phyloP scores from a whole-genome alignment of 2,329 filamentous ascomycete genomes.

The Drechslerella stenobrocha region DNA sequence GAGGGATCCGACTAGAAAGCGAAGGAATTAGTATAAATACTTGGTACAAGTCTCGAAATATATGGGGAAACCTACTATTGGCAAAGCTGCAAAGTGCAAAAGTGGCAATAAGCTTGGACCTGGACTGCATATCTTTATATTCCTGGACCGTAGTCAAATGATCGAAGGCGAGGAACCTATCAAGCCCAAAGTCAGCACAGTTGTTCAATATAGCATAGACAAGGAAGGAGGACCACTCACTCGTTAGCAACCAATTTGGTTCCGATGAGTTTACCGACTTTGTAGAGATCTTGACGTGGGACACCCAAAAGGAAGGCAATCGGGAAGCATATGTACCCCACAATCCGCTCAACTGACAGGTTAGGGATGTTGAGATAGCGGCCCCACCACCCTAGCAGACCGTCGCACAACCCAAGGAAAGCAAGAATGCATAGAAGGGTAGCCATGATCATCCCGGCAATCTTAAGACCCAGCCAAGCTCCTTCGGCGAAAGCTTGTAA shows the following conservation, averaged over 20 bases:
- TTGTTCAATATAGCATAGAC: neutral
- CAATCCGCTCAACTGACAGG: slow-evolving; percentile 74
- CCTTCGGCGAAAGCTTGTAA: slow-evolving; percentile 85
- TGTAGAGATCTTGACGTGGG: slow-evolving; percentile 68
- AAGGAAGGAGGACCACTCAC: slow-evolving; percentile 3
- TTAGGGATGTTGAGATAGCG: slow-evolving; percentile 73
- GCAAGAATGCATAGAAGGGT: slow-evolving; percentile 83
- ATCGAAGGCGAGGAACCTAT: slow-evolving; percentile 52
- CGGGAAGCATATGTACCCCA: slow-evolving; percentile 77
- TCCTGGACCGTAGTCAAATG: slow-evolving; percentile 49
- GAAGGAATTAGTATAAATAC: slow-evolving; percentile 7
- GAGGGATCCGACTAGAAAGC: slow-evolving; percentile 56
- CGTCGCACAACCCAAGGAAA: slow-evolving; percentile 72
- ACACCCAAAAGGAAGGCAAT: slow-evolving; percentile 81
- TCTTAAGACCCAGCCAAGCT: slow-evolving; percentile 82
- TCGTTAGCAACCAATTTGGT: slow-evolving; percentile 72
- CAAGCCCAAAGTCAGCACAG: neutral
- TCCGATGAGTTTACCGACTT: slow-evolving; percentile 77
- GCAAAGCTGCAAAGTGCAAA: slow-evolving; percentile 62
- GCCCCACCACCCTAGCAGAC: slow-evolving; percentile 81
- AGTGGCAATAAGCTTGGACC: slow-evolving; percentile 61
- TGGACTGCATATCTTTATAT: slow-evolving; percentile 36
- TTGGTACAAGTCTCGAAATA: neutral
- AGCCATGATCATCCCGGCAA: slow-evolving; percentile 77
- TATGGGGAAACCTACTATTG: slow-evolving; percentile 55